phyloP scores from a whole-genome alignment of 352 stramenopile species.

The Thraustochytrium sp. region DNA sequence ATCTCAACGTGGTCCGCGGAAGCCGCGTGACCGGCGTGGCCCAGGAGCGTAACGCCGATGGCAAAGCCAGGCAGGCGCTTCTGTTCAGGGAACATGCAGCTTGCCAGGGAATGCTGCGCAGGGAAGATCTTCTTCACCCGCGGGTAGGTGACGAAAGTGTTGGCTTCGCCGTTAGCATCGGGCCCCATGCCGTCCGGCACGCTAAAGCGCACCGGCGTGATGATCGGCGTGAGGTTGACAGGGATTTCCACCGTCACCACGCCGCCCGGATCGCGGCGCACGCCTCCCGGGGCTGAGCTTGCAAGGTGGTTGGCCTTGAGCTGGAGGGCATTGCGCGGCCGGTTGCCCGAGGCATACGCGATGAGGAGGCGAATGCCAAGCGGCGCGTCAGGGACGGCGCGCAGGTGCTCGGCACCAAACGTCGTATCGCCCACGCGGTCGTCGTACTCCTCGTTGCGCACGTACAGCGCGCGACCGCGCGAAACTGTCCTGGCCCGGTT shows the following conservation, averaged over 20 bases:
- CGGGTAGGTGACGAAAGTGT: conserved; percentile 7
- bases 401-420: not conserved
- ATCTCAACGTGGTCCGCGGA: not conserved
- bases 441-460: not conserved
- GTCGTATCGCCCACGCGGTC: too few species aligned
- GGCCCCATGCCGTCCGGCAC: not conserved
- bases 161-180: not conserved
- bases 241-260: not conserved
- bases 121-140: not conserved
- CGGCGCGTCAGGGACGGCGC: not conserved
- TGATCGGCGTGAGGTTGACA: not conserved
- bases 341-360: not conserved
- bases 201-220: not conserved
- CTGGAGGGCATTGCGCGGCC: not conserved
- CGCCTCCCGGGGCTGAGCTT: not conserved
- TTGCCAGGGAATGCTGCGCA: not conserved
- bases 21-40: not conserved
- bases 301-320: not conserved
- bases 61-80: not conserved
- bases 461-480: too few species aligned
- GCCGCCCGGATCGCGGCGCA: not conserved
- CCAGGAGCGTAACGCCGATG: not conserved
- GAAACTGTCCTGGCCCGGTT: too few species aligned
- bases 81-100: not conserved
- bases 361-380: not conserved